These are phyloP conservation scores for Amauroascus niger DNA, from an alignment of 2,329 filamentous ascomycete species.

Conservation along the genomic window DNA sequence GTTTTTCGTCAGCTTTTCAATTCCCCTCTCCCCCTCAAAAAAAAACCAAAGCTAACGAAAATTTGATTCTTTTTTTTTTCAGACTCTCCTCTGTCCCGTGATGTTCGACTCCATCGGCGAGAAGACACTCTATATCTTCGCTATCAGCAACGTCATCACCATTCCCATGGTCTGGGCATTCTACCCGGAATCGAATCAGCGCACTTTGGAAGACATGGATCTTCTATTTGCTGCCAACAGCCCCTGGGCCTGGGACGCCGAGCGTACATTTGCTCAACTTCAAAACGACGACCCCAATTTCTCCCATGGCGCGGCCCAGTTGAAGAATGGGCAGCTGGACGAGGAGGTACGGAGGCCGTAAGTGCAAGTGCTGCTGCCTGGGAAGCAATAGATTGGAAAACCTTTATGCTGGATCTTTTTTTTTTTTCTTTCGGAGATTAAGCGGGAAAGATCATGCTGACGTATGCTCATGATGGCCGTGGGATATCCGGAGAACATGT, in stretches of 20 bases:
- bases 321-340: neutral
- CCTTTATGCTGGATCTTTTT: neutral
- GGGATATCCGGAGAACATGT: too few species aligned
- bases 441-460: neutral
- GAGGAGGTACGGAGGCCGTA: neutral
- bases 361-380: neutral
- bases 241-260: constrained; percentile 62
- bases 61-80: too few species aligned
- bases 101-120: constrained; percentile 54
- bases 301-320: neutral
- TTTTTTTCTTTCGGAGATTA: neutral
- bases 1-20: neutral
- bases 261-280: constrained; percentile 53
- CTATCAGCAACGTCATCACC: constrained; percentile 53
- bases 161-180: constrained; percentile 64
- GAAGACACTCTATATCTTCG: constrained; percentile 52
- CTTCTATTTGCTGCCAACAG: constrained; percentile 58
- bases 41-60: too few species aligned
- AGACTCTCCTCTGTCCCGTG: constrained; percentile 46
- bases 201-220: constrained; percentile 67
- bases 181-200: constrained; percentile 64
- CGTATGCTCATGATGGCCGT: neutral
- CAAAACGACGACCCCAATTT: constrained; percentile 49
- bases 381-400: neutral
- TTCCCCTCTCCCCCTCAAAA: neutral